phyloP scores from a whole-genome alignment of 2,329 filamentous ascomycete genomes.

The Cordyceps militaris region DNA sequence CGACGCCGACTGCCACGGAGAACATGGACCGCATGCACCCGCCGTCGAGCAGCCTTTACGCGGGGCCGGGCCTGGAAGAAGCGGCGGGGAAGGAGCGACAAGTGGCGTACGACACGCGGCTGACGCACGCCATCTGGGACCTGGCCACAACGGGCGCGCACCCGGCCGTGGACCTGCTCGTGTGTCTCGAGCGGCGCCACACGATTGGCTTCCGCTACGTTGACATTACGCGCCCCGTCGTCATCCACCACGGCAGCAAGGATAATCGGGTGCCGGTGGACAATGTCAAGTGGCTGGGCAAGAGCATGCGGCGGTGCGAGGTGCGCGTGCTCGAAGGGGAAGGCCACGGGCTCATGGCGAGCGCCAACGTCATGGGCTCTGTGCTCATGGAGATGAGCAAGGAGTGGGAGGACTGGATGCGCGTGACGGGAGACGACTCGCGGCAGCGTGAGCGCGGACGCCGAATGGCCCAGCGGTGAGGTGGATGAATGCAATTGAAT shows the following conservation, averaged over 20 bases:
- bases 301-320: constrained; percentile 88
- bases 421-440: constrained; percentile 42
- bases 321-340: constrained; percentile 85
- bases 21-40: constrained; percentile 43
- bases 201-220: constrained; percentile 95
- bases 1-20: constrained; percentile 31
- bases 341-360: constrained; percentile 94
- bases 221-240: constrained; percentile 82
- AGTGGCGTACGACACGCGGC: constrained; percentile 68
- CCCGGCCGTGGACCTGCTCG: constrained; percentile 84
- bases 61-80: constrained; percentile 44
- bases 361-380: constrained; percentile 82
- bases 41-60: constrained; percentile 19
- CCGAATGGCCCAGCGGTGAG: neutral
- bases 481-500: too few species aligned
- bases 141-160: constrained; percentile 86
- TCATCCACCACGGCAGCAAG: constrained; percentile 88
- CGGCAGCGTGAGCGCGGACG: constrained; percentile 14
- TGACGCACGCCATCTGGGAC: constrained; percentile 93
- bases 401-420: constrained; percentile 87
- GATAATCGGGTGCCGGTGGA: constrained; percentile 91
- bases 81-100: constrained; percentile 66
- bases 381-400: constrained; percentile 91
- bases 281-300: constrained; percentile 90
- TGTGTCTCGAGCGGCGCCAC: constrained; percentile 85